Percentiles rank a stretch among this genome's conserved stretches.
phyloP scores from a whole-genome alignment of 306 rosid genomes.

The Macrotyloma uniflorum region DNA sequence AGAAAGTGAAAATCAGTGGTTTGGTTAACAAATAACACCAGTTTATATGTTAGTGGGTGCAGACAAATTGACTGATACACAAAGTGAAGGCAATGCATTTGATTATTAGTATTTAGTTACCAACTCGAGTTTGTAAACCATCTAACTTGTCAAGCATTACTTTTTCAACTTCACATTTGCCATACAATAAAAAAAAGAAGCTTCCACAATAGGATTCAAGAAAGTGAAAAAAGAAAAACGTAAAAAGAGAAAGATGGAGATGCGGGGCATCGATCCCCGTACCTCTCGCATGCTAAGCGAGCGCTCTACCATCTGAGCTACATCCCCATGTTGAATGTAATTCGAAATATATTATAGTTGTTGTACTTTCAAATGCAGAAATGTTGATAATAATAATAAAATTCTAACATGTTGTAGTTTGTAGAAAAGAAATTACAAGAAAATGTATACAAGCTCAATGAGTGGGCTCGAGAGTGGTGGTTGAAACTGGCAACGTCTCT shows the following conservation, averaged over 20 bases:
- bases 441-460: no score
- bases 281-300: conserved; percentile 92
- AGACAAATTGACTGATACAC: conserved; percentile 36
- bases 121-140: conserved; percentile 42
- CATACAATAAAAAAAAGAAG: background rate
- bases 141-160: background rate
- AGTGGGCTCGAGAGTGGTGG: no score
- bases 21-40: conserved; percentile 39
- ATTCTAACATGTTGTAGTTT: no score
- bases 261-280: conserved; percentile 85
- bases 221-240: background rate
- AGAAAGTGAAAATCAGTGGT: conserved; percentile 18
- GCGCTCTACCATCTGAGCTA: conserved; percentile 97
- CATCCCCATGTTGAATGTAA: conserved; percentile 48
- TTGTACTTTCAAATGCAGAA: no score
- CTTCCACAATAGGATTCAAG: background rate
- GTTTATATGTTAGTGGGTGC: conserved; percentile 12
- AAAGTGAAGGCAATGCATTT: conserved; percentile 33
- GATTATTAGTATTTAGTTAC: conserved; percentile 27
- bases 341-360: no score
- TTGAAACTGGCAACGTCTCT: background rate
- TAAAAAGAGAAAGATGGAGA: conserved; percentile 43
- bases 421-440: no score
- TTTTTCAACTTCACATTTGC: background rate
- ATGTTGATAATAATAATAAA: no score